Evolutionary conservation across 202 grass and related monocot species (phyloP), one percentile per base, ranked within the genome.

Genomic region (Zizania palustris): DNA sequence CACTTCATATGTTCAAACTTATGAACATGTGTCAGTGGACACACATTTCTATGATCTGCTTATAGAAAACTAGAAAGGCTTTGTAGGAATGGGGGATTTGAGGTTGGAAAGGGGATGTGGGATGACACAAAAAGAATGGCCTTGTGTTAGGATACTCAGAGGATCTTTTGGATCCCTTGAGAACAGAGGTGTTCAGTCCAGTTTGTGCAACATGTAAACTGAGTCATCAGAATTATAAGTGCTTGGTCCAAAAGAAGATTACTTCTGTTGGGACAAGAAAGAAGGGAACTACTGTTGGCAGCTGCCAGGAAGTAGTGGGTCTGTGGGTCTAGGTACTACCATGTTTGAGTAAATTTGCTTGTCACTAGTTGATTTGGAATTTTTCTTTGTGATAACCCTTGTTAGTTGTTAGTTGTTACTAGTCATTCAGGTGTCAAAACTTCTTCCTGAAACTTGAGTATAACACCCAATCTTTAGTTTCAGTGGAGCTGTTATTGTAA

Each of bases 161-260:
- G 39, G 82, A 93, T 83, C 76, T 93, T 43, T 55, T 93, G 43
- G 85, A 88, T 86, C 91, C 91, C 78, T 81, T 65, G 36, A 93
- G 90, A 80, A 86, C 87, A 56, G 73, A 83, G 50, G 88, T 90
- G 16, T 93, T 85, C 72, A 90, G 14, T 72, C 87, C 82, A 59
- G 73, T 39, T 63, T 18, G 9, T 40, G 63, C 85, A 14, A 61
- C 61, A 81, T 64, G 78, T 61, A 85, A 75, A 38, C 65, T 83
- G 55, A 78, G 5, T 28, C 37, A 77, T 48, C 59, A 85, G 61
- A 75, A 54, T 21, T 76, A 80, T 70, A 87, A 82, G 45, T 45
- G 40, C 1, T 69, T 85, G 76, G 33, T 71, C 6, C 21, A 71
- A 50, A 87, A 45, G 74, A 90, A 83, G 13, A 35, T n/a, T 66